Evolutionary conservation across 352 stramenopile genomes (phyloP), one percentile per base, ranked within the genome.

Genomic region (Globisporangium sylvaticum): DNA sequence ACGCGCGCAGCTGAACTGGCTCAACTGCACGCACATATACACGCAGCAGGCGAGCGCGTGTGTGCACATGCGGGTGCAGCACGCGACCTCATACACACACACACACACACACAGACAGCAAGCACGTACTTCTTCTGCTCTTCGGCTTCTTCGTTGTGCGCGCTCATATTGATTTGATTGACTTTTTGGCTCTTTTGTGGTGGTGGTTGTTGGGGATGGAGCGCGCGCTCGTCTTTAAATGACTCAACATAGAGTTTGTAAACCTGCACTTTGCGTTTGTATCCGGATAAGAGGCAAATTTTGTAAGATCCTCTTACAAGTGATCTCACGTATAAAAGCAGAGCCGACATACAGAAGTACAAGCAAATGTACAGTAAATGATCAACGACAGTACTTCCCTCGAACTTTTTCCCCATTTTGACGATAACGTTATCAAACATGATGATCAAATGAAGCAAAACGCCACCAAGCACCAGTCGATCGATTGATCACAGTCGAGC

Each of bases 61-160:
- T 29, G n/a, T 25, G 29, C 20, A 14, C 46, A 54, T 18, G 37
- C 1, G 34, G 1, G 20, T 9, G 44, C 44, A 25, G 22, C n/a
- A 25, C n/a, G 8, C n/a, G 46, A 1, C 46, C n/a, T 54, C 20
- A 31, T 14, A 58, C 54, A 39, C 37, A 8, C 31, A 34, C 20
- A 31, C 15, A 58, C 54, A 39, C 20, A 31, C 15, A 58, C 54
- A 39, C 32, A 39, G 9, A 8, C 32, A 63, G 7, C 52, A 29
- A 82, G 53, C 34, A 84, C 75, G 62, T 57, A 90, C 81, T 79
- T 74, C 77, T 89, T 89, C 69, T 89, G 81, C 77, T 77, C 76
- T 65, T 89, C 81, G 37, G 81, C 81, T 44, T 74, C 76, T 71
- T 87, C 79, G 56, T 81, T 76, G 59, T 44, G 59, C 59, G 39